Base-by-base conservation (phyloP, 176 grass and related monocot species). In the Alloteropsis semialata region DNA sequence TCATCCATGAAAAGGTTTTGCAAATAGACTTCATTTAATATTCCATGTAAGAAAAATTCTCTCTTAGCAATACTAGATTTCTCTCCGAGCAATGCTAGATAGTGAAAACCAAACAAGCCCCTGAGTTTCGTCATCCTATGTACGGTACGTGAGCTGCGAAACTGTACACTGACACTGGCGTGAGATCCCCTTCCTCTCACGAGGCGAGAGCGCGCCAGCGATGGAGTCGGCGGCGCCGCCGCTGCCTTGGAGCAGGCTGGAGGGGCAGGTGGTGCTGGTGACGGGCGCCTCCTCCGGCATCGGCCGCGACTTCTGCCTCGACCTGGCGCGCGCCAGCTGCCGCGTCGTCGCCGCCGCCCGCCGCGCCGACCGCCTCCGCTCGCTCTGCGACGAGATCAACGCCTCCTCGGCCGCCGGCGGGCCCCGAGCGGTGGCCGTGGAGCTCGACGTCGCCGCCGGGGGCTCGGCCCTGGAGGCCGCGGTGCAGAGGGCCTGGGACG, bases 311-410 rank as follows among this genome's bases (percentile, higher is more conserved):
- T 82, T 98, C 90, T 95, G 95, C 78, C 82, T 95, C 39, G 82
- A 95, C 79, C 88, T 98, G 37, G 95, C 90, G 18, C 50, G 81
- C 39, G 78, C 86, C 27, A 86, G 92, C 49, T 95, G 92, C 70
- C 85, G 33, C 41, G 42, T 98, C 81, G 82, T 98, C 43, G 92
- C 88, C 18, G 81, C 92, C 54, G 92, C 90, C 32, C 90, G 95
- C 68, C 81, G 90, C 69, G 64, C 78, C 21, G 84, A 94, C 45
- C 90, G 65, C 44, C 95, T 98, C 62, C 80, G 65, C 51, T 93
- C 95, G 56, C 92, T 98, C 82, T 95, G 95, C 84, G 92, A 93
- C 27, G 90, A 94, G 78, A 95, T 98, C 74, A 91, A 98, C 75
- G 81, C 68, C 22, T 48, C n/a, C 5, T 55, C 76, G 5, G 14